A percentile compares a stretch with the other conserved stretches of the same genome.
Evolutionary conservation across 257 asterid species (phyloP).

Genomic region (Cruciata laevipes): DNA sequence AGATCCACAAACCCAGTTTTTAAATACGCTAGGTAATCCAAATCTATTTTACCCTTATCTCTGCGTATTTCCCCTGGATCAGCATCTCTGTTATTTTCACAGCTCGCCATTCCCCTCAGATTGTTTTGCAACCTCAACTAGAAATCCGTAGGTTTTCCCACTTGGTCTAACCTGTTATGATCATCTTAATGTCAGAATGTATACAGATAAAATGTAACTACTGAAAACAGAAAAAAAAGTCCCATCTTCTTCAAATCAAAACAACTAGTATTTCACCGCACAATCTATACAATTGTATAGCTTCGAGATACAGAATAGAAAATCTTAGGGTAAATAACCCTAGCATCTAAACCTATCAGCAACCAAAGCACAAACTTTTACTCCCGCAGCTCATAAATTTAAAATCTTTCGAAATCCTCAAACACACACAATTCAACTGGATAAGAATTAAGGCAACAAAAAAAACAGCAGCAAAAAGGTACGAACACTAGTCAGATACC

Average conservation of each 20-base stretch:
- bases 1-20: background rate
- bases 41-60: background rate
- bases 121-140: background rate
- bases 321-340: background rate
- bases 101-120: too few species aligned
- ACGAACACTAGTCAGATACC: background rate
- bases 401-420: background rate
- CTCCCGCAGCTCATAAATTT: background rate
- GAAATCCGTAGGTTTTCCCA: background rate
- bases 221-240: background rate
- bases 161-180: background rate
- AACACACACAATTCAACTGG: too few species aligned
- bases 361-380: background rate
- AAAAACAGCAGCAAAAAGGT: background rate
- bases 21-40: background rate
- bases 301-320: too few species aligned
- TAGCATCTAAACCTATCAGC: background rate
- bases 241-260: background rate
- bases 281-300: background rate
- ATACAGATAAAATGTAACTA: background rate
- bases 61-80: background rate
- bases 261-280: background rate
- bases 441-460: background rate
- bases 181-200: background rate
- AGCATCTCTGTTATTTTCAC: background rate